Conservation (phyloP, 2,329 filamentous ascomycete species). For the Pyrenochaeta sp. region DNA sequence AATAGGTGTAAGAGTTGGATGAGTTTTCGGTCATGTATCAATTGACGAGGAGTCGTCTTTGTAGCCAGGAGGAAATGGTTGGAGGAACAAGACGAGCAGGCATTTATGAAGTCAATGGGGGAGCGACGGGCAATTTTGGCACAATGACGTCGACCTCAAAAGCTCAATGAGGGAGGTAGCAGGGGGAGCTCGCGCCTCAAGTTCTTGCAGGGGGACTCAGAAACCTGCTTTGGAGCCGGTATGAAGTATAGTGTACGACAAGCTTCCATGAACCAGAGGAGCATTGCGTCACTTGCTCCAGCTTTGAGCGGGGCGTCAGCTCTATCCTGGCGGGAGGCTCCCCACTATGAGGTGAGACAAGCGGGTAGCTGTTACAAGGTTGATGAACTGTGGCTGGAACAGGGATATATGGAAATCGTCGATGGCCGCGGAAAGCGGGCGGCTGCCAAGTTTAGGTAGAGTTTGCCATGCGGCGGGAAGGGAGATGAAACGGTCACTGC, state of each 20-base stretch:
- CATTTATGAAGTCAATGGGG: conserved; percentile 42
- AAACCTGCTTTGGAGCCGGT: conserved; percentile 50
- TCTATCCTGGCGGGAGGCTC: conserved; percentile 31
- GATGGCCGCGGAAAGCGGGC: conserved; percentile 33
- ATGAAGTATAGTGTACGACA: conserved; percentile 35
- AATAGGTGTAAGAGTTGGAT: conserved; percentile 59
- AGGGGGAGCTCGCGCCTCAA: conserved; percentile 49
- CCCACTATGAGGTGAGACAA: conserved; percentile 39
- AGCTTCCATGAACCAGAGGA: conserved; percentile 30
- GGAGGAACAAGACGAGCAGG: conserved; percentile 28
- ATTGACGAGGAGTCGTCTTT: conserved; percentile 48
- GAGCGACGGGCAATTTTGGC: conserved; percentile 22
- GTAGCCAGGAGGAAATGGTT: conserved; percentile 26
- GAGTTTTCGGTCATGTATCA: conserved; percentile 60
- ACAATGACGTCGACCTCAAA: conserved; percentile 46
- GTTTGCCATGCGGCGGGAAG: conserved; percentile 17
- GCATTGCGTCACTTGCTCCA: conserved; percentile 48
- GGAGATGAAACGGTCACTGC: conserved; percentile 16
- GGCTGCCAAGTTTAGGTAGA: conserved; percentile 30
- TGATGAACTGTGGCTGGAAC: conserved; percentile 39
- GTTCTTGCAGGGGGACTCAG: conserved; percentile 27
- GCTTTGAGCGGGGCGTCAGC: conserved; percentile 45
- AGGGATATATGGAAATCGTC: conserved; percentile 40
- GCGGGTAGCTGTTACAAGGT: conserved; percentile 32
- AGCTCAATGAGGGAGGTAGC: conserved; percentile 26